Evolutionary conservation across 495 filamentous ascomycete genomes (phyloP).

Genomic region (Daldinia loculata): DNA sequence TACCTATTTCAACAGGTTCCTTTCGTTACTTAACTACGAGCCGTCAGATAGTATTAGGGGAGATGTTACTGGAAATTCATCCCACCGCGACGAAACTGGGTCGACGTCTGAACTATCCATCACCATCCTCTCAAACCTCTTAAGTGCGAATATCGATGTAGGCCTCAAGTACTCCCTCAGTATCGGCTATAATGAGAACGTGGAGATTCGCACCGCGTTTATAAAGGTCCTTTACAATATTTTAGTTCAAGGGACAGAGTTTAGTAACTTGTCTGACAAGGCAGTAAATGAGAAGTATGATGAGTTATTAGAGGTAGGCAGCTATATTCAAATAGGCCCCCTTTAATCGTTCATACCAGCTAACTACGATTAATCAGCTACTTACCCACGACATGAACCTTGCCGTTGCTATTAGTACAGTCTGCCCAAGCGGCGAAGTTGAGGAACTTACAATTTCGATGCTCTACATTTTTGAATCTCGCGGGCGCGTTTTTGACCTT

Average conservation of each 20-base stretch:
- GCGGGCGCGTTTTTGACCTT: slow-evolving; percentile 66
- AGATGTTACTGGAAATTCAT: slow-evolving; percentile 38
- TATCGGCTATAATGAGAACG: slow-evolving; percentile 72
- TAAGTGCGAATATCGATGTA: slow-evolving; percentile 74
- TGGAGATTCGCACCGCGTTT: slow-evolving; percentile 72
- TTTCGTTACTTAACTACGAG: slow-evolving; percentile 67
- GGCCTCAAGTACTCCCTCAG: slow-evolving; percentile 70
- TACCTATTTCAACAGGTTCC: slow-evolving; percentile 70
- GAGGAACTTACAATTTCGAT: slow-evolving; percentile 71
- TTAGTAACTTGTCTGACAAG: slow-evolving; percentile 69
- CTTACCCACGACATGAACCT: slow-evolving; percentile 67
- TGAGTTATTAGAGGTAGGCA: slow-evolving; percentile 62
- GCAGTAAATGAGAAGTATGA: slow-evolving; percentile 73
- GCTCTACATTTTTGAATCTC: slow-evolving; percentile 71
- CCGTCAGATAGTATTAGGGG: slow-evolving; percentile 52
- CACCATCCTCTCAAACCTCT: slow-evolving; percentile 68
- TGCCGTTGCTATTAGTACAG: slow-evolving; percentile 67
- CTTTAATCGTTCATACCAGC: not conserved
- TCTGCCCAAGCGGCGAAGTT: slow-evolving; percentile 70
- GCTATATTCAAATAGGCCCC: not conserved
- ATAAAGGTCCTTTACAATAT: slow-evolving; percentile 74
- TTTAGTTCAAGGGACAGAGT: slow-evolving; percentile 71
- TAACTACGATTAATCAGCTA: slow-evolving; percentile 49
- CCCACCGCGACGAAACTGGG: slow-evolving; percentile 55
- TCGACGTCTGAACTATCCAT: slow-evolving; percentile 68